Base-by-base conservation (phyloP, 2,329 filamentous ascomycete genomes). In the Fusarium tanahbumbuense region DNA sequence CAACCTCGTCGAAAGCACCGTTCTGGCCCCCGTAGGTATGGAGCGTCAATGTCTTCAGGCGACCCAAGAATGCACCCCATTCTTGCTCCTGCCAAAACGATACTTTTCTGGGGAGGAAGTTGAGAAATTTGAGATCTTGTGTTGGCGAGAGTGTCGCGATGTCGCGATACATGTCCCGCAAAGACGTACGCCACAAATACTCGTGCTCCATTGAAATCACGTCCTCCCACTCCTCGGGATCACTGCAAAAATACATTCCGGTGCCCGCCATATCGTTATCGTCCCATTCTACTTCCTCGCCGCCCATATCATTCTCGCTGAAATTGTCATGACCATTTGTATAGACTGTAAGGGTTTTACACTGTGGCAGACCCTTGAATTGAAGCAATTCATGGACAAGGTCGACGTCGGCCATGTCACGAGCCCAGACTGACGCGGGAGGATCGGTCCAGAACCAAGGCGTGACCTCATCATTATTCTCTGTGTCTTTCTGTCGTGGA, bases 401-500 rank as follows among this genome's bases (percentile, higher is more conserved):
- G 12, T 23, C 11, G 4, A 23, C 25, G 13, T 66, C 52, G 18
- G 28, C 15, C 20, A 20, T 41, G 22, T 50, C 22, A 12, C 55
- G 37, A 2, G 65, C 56, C 65, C 65, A 66, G 22, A 66, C 60
- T 16, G 65, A 69, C 8, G 37, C 50, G 0, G 67, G 65, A 8
- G 40, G 56, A 0, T 12, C 30, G 16, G n/a, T n/a, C 42, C 49
- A 56, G 22, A 68, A 56, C 59, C 49, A 45, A 2, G 11, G 18
- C 6, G 22, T 54, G 15, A 30, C 16, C 6, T 28, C 42, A 6
- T 52, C 11, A 4, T n/a, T 32, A 7, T n/a, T 13, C 7, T 4
- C n/a, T 9, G 20, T 3, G 2, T 56, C 5, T 8, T 22, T 3
- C n/a, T 12, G 4, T 44, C 22, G 3, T 15, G 59, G 56, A 20